Evolutionary conservation across 225 moss, liverwort and hornwort genomes (phyloP).

Genomic region (Bryoerythrophyllum caledonicum): DNA sequence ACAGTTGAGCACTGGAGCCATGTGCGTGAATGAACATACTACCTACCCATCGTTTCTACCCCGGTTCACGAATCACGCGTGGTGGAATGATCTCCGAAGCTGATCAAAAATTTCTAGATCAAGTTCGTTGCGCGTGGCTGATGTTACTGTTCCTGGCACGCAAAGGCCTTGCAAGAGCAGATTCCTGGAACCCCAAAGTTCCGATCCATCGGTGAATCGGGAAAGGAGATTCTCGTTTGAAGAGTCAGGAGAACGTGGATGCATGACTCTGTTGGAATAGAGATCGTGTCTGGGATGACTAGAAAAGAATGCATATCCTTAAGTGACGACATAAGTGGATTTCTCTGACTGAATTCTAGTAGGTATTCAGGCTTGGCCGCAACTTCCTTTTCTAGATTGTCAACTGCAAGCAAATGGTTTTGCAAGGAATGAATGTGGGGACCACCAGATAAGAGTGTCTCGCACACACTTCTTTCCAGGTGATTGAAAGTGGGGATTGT

Average conservation of each 20-base stretch:
- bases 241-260: too few species aligned
- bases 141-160: not conserved
- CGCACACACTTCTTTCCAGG: not conserved
- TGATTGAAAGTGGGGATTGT: not conserved
- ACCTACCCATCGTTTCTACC: not conserved
- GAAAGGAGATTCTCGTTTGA: not conserved
- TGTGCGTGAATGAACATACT: too few species aligned
- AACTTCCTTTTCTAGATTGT: too few species aligned
- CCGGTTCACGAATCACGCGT: not conserved
- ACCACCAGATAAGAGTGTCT: not conserved
- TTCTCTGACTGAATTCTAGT: too few species aligned
- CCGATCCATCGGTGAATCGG: constrained; percentile 1
- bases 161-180: not conserved
- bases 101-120: not conserved
- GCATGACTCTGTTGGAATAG: not conserved
- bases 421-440: not conserved
- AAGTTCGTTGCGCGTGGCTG: not conserved
- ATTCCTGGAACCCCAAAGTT: not conserved
- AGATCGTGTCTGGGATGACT: too few species aligned
- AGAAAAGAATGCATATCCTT: too few species aligned
- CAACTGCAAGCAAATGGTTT: too few species aligned
- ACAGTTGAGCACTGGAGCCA: not conserved
- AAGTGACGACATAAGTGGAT: too few species aligned
- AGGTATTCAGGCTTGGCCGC: too few species aligned
- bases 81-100: not conserved